Conservation (phyloP, 805 yeast genomes). For the Maudiozyma saulgeensis region DNA sequence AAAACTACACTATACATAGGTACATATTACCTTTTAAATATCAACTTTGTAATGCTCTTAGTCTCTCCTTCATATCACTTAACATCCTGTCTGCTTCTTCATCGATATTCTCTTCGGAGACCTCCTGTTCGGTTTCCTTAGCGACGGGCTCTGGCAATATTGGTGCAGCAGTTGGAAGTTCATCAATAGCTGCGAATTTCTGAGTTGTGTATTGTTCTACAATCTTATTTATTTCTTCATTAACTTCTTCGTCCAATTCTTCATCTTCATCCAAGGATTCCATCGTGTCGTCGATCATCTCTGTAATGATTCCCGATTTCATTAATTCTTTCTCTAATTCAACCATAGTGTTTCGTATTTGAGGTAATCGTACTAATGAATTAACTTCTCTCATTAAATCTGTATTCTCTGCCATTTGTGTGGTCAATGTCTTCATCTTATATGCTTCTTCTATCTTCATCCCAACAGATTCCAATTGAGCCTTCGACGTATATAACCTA, state of each 20-base stretch:
- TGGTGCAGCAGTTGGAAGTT: constrained; percentile 26
- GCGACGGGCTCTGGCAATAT: constrained; percentile 8
- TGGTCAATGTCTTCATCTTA: constrained; percentile 72
- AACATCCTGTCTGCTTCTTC: constrained; percentile 69
- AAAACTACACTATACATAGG: too few relatives aligned
- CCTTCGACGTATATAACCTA: constrained; percentile 68
- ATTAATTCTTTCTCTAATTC: constrained; percentile 79
- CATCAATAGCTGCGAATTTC: constrained; percentile 32
- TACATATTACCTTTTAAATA: too few relatives aligned
- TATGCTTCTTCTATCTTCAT: constrained; percentile 90
- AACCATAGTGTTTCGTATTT: constrained; percentile 70
- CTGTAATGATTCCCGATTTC: constrained; percentile 80
- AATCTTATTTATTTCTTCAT: constrained; percentile 55
- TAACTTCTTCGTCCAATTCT: constrained; percentile 56
- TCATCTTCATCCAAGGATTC: constrained; percentile 63
- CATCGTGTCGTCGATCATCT: constrained; percentile 87
- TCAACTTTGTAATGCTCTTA: constrained; percentile 65
- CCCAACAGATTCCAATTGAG: constrained; percentile 75
- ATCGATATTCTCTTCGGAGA: constrained; percentile 36
- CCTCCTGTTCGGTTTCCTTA: constrained; percentile 27
- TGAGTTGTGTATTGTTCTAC: constrained; percentile 37
- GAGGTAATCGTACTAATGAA: constrained; percentile 66
- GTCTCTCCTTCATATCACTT: constrained; percentile 80
- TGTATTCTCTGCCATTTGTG: constrained; percentile 70
- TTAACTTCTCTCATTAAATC: constrained; percentile 85